These are phyloP conservation scores for Encephalitozoon intestinalis DNA, from an alignment of 371 early-diverging fungal species.

Conservation along the genomic window DNA sequence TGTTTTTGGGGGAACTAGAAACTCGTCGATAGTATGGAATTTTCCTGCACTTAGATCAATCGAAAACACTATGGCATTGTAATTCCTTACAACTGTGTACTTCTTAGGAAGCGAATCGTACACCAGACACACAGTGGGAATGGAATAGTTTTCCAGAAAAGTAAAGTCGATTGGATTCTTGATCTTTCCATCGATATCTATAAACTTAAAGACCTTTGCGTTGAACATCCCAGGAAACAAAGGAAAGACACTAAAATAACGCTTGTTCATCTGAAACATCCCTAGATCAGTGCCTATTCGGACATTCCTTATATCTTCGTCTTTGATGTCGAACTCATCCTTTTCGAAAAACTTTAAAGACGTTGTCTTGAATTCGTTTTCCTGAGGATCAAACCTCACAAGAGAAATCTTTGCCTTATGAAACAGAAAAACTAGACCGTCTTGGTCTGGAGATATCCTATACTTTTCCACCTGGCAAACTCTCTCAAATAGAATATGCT, in stretches of 20 bases:
- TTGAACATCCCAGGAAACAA: neutral
- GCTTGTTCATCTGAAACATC: constrained; percentile 11
- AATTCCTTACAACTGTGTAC: constrained; percentile 1
- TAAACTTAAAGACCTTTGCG: constrained; percentile 19
- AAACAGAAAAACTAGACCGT: constrained; percentile 10
- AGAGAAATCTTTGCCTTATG: constrained; percentile 5
- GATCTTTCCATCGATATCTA: constrained; percentile 18
- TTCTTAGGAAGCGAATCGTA: neutral
- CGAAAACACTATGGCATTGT: constrained; percentile 11
- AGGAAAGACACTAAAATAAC: constrained; percentile 7
- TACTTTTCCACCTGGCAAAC: constrained; percentile 26
- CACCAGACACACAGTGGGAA: constrained; percentile 22
- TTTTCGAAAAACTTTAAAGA: constrained; percentile 20
- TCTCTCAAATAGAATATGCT: constrained; percentile 15
- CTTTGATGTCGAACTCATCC: constrained; percentile 1
- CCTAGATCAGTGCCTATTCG: neutral
- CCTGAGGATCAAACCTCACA: neutral
- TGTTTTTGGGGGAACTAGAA: neutral
- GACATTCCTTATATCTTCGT: neutral
- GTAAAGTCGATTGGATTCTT: constrained; percentile 2
- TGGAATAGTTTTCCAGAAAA: constrained; percentile 11
- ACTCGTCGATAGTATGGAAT: constrained; percentile 17
- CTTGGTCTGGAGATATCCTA: neutral
- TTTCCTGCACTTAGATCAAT: constrained; percentile 1
- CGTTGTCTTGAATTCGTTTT: neutral